These are phyloP conservation scores for Thermoascus crustaceus DNA, from an alignment of 2,329 filamentous ascomycete species.

Conservation along the genomic window DNA sequence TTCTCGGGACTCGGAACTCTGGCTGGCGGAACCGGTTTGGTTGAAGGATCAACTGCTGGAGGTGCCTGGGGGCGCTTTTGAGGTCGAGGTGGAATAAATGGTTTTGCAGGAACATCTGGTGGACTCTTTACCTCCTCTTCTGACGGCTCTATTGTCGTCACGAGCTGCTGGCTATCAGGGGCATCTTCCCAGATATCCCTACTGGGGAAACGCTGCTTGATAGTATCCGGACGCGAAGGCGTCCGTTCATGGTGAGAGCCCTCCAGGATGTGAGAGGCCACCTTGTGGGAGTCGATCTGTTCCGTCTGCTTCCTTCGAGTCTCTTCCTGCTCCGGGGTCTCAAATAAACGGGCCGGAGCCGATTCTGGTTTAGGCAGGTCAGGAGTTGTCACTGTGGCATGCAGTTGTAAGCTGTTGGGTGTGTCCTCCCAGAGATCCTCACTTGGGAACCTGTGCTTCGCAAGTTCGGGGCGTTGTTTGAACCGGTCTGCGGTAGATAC, in stretches of 20 bases:
- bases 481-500: conserved; percentile 48
- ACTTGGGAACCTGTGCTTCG: conserved; percentile 73
- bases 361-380: conserved; percentile 47
- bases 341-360: conserved; percentile 32
- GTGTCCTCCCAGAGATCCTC: conserved; percentile 97
- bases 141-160: conserved; percentile 55
- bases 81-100: conserved; percentile 25
- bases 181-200: conserved; percentile 92
- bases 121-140: conserved; percentile 41
- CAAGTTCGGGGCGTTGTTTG: conserved; percentile 45
- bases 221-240: conserved; percentile 43
- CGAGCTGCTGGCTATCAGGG: conserved; percentile 71
- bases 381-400: conserved; percentile 75
- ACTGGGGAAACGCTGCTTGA: conserved; percentile 72
- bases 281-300: conserved; percentile 28
- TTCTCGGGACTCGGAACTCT: conserved; percentile 17
- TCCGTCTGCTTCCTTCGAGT: conserved; percentile 34
- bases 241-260: conserved; percentile 17
- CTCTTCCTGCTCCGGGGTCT: conserved; percentile 43
- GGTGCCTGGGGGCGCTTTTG: conserved; percentile 24
- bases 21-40: conserved; percentile 25
- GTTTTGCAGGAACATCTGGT: conserved; percentile 24
- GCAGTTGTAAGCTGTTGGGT: conserved; percentile 69
- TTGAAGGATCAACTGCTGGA: conserved; percentile 23
- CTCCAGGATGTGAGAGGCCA: conserved; percentile 26